A percentile compares a stretch with the other conserved stretches of the same genome.
These are phyloP conservation scores for Gentiana dahurica DNA, from an alignment of 257 asterid species.

Conservation along the genomic window DNA sequence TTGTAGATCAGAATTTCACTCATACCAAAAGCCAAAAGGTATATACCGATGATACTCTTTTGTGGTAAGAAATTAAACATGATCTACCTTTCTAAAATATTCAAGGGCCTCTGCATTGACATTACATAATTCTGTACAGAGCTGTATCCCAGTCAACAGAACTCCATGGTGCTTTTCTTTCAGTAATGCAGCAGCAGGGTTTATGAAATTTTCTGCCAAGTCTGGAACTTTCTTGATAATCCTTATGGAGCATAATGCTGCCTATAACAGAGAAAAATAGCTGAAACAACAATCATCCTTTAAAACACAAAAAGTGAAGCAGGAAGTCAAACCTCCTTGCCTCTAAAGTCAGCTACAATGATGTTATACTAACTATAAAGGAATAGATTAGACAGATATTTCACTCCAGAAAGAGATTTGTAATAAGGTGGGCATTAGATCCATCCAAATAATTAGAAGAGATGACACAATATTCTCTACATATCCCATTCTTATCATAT, in stretches of 20 bases:
- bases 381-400: too few species aligned
- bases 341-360: too few species aligned
- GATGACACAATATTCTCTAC: too few species aligned
- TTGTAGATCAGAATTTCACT: not conserved
- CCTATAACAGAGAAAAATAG: constrained; percentile 33
- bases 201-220: constrained; percentile 83
- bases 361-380: too few species aligned
- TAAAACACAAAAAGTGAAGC: not conserved
- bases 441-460: too few species aligned
- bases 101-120: constrained; percentile 85
- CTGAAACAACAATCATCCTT: constrained; percentile 3
- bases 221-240: constrained; percentile 96
- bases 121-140: constrained; percentile 76
- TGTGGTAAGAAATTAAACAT: not conserved
- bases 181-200: constrained; percentile 66
- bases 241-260: constrained; percentile 92
- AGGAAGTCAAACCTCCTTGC: not conserved
- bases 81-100: constrained; percentile 62
- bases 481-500: too few species aligned
- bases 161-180: constrained; percentile 99
- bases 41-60: not conserved
- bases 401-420: too few species aligned
- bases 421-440: too few species aligned
- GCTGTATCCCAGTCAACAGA: constrained; percentile 85
- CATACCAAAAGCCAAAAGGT: not conserved